Evolutionary conservation across 1,284 basidiomycete genomes (phyloP), one percentile per base, ranked within the genome.

Genomic region (Heterobasidion irregulare): DNA sequence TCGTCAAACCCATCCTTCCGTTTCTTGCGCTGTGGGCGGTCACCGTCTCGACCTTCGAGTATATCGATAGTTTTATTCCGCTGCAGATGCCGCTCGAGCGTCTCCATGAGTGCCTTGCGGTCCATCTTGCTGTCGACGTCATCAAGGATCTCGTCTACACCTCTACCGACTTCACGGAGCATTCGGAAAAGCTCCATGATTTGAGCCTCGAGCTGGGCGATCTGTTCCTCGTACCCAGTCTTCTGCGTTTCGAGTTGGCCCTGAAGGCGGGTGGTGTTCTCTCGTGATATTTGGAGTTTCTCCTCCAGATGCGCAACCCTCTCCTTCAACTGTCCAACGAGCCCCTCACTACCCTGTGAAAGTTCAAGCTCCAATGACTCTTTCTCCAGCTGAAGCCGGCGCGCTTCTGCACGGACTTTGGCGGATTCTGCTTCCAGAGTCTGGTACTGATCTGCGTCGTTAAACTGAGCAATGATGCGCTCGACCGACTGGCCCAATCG

Each of bases 111-210:
- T 33, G 84, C 79, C 70, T 86, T 87, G 59, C 92, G 79, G 68
- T 94, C 87, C 78, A 93, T 85, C 15, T 75, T 72, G 15, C 80
- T 80, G 56, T 73, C 76, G 63, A 84, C 89, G 56, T 73, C 76
- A 63, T 84, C 89, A 53, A 92, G 75, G 56, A 89, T 82, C 54
- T 85, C 82, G 60, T 89, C 82, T 49, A 92, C 84, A 7, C 89
- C 84, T 58, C 84, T 83, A 35, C 86, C 84, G 35, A 89, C 80
- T 64, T 94, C 89, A 66, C 86, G 90, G 50, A 97, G 76, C 89
- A 96, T 95, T 61, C 89, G 80, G 75, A 96, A 98, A 16, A 98
- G 71, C 69, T 98, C 95, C 75, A 92, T 83, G 58, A 96, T 95
- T 74, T 97, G 92, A 7, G 89, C 79, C 67, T 98, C 94, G 15